phyloP scores from a whole-genome alignment of 2,329 filamentous ascomycete species.

The Fusarium verticillioides region DNA sequence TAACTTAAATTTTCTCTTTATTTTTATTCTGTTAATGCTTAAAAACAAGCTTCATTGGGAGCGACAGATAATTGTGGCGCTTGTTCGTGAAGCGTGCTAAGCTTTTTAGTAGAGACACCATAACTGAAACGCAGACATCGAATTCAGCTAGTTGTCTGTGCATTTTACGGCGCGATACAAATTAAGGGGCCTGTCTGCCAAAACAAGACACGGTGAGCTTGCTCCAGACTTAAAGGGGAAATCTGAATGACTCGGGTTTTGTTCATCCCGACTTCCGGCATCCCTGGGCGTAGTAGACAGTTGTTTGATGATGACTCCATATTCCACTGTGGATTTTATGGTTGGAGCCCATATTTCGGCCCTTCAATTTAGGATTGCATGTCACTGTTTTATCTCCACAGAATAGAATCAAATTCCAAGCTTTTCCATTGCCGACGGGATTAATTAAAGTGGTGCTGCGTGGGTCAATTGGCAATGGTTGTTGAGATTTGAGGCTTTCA shows the following conservation, averaged over 20 bases:
- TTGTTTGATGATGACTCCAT: neutral
- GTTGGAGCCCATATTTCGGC: neutral
- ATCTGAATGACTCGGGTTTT: neutral
- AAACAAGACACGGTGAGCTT: neutral
- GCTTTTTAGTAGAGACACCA: neutral
- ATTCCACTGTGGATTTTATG: neutral
- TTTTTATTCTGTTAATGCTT: conserved; percentile 4
- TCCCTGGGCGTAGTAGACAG: neutral
- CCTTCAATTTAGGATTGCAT: neutral
- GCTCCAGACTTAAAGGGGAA: neutral
- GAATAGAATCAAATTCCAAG: accelerated
- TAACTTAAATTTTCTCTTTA: neutral
- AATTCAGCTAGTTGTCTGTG: neutral
- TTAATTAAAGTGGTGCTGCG: neutral
- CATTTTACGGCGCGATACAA: neutral
- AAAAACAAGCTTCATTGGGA: conserved; percentile 33
- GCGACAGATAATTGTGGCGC: conserved; percentile 1
- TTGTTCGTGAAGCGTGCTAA: neutral
- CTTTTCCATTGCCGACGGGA: neutral
- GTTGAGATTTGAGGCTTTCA: no score
- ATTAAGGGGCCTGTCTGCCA: neutral
- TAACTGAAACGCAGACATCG: neutral
- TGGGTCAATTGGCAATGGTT: neutral
- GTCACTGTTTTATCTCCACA: neutral
- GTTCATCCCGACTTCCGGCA: neutral